Evolutionary conservation across 1,139 yeast species (phyloP).

Genomic region (Diutina rugosa): DNA sequence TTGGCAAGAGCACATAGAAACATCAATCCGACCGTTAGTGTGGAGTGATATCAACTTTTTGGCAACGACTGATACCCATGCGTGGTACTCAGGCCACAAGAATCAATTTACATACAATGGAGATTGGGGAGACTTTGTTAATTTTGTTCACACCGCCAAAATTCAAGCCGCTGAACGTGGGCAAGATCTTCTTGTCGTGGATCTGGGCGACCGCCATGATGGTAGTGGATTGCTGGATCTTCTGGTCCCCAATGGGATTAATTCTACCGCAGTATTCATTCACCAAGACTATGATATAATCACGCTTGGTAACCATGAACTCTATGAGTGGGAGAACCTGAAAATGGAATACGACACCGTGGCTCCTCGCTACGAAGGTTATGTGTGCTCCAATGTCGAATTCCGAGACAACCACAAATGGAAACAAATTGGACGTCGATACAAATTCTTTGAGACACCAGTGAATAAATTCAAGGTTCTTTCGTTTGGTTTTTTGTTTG

Average conservation of each 20-base stretch:
- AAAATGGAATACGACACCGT: constrained; percentile 51
- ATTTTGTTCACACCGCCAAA: constrained; percentile 45
- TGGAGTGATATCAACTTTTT: constrained; percentile 50
- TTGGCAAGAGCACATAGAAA: constrained; percentile 2
- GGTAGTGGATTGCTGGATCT: constrained; percentile 87
- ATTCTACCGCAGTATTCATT: constrained; percentile 51
- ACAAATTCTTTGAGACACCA: constrained; percentile 52
- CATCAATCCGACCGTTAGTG: background rate
- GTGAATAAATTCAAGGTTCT: constrained; percentile 39
- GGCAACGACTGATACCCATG: constrained; percentile 94
- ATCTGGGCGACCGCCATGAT: constrained; percentile 90
- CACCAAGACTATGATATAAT: constrained; percentile 63
- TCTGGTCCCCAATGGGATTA: constrained; percentile 55
- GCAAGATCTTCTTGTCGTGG: constrained; percentile 62
- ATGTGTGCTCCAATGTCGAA: constrained; percentile 77
- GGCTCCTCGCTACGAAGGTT: constrained; percentile 46
- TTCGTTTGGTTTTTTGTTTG: constrained; percentile 70
- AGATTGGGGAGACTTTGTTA: constrained; percentile 87
- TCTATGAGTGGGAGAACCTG: constrained; percentile 61
- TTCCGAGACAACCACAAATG: constrained; percentile 32
- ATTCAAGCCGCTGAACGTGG: constrained; percentile 27
- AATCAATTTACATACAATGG: constrained; percentile 67
- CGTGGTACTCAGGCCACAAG: constrained; percentile 85
- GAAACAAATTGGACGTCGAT: constrained; percentile 59
- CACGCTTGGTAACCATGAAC: constrained; percentile 87